Evolutionary conservation across 768 basidiomycete species (phyloP), one percentile per base, ranked within the genome.

Genomic region (Hericium coralloides): DNA sequence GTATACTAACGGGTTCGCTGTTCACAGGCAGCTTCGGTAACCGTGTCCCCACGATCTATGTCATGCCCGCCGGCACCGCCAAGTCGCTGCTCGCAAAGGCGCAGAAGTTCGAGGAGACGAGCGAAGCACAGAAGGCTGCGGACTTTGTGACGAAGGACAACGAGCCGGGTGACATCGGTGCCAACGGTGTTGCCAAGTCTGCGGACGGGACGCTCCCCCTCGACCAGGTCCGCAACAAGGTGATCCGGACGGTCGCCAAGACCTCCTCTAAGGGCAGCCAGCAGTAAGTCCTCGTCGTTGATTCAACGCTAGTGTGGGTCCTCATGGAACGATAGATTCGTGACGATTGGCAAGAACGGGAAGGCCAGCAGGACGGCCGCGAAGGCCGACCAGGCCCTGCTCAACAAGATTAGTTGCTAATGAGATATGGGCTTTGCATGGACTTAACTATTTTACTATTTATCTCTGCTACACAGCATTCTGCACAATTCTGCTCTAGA

Each of bases 81-180:
- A 25, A 12, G 31, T 23, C 26, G 8, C n/a, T 56, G 17, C 22
- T 37, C 31, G 26, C 23, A 10, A 10, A 12, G n/a, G 48, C 45
- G n/a, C 14, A 56, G 55, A 18, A 49, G 31, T 56, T 56, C 47
- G 55, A 56, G 22, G 48, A 31, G 23, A 56, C 47, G 18, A 37
- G 47, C 15, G 48, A 23, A 6, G 55, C 55, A 9, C 10, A 37
- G 26, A 7, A 20, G 18, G 22, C 55, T n/a, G 37, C 45, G 12
- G 55, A 48, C 45, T 56, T 49, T n/a, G 55, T 56, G 23, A 49
- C 47, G 36, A 56, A 56, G 55, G 55, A 56, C 55, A 48, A 56
- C 38, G 55, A 56, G 48, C 55, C 55, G 22, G 36, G 36, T 22
- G 55, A 56, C 15, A 38, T 56, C 2, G 55, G 55, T 20, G 38